These are phyloP conservation scores for Penicillium bovifimosum DNA, from an alignment of 495 filamentous ascomycete genomes.

Conservation along the genomic window DNA sequence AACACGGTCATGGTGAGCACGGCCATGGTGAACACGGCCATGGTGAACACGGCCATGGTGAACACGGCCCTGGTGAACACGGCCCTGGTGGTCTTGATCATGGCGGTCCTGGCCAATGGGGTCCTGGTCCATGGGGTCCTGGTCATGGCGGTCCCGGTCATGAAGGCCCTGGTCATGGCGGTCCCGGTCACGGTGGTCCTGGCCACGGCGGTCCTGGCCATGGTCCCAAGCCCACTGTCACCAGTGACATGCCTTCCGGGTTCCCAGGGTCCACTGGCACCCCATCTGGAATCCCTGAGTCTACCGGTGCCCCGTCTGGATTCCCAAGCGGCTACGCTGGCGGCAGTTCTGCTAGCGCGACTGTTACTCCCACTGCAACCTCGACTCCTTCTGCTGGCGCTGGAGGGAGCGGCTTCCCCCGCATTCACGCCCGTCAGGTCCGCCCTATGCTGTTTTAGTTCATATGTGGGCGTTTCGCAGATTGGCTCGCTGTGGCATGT, in stretches of 20 bases:
- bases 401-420: constrained; percentile 12
- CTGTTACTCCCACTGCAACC: neutral
- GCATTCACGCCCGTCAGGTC: constrained; percentile 29
- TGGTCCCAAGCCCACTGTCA: neutral
- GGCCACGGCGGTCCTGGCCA: neutral
- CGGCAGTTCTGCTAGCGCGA: neutral
- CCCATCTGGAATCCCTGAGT: constrained; percentile 1
- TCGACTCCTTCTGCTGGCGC: constrained; percentile 5
- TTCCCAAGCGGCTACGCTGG: neutral
- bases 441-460: constrained; percentile 17
- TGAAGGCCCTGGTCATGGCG: neutral
- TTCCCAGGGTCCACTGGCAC: constrained; percentile 7
- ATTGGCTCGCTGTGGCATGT: constrained; percentile 9
- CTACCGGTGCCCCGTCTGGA: constrained; percentile 4
- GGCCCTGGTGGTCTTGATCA: neutral
- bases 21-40: too few species aligned
- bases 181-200: neutral
- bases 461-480: constrained; percentile 4
- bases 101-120: neutral
- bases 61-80: neutral
- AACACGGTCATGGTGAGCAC: too few species aligned
- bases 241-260: neutral
- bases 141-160: neutral
- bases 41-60: too few species aligned
- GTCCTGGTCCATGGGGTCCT: neutral